Conservation (phyloP, 2,329 filamentous ascomycete genomes). For the Zymoseptoria passerinii region DNA sequence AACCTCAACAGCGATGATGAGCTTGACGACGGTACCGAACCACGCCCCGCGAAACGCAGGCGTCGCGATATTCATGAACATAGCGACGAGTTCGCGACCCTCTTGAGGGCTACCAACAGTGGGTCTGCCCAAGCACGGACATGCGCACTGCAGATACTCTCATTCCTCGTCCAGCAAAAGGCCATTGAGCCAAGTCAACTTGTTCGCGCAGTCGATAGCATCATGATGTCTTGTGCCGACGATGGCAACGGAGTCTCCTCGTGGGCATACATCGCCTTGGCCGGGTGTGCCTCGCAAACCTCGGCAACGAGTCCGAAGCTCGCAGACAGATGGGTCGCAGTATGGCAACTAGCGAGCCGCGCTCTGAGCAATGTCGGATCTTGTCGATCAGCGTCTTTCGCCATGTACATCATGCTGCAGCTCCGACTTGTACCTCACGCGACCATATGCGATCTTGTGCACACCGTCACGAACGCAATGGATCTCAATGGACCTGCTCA, state of each 20-base stretch:
- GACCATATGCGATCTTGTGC: conserved; percentile 59
- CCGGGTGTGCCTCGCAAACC: conserved; percentile 47
- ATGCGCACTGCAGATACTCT: conserved; percentile 47
- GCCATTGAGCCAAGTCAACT: conserved; percentile 20
- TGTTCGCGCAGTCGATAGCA: conserved; percentile 5
- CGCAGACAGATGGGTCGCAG: conserved; percentile 54
- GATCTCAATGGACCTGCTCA: conserved; percentile 73
- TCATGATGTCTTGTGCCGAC: conserved; percentile 40
- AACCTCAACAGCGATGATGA: conserved; percentile 9
- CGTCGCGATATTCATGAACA: conserved; percentile 21
- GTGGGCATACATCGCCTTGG: conserved; percentile 78
- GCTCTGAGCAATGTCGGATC: conserved; percentile 61
- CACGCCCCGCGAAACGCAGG: conserved; percentile 30
- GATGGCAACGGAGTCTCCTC: conserved; percentile 60
- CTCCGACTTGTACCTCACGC: conserved; percentile 59
- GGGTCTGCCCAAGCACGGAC: conserved; percentile 33
- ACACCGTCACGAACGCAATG: conserved; percentile 63
- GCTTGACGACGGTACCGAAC: conserved; percentile 7
- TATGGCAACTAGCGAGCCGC: conserved; percentile 67
- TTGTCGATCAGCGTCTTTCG: conserved; percentile 67
- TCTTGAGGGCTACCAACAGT: conserved; percentile 31
- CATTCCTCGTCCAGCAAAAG: conserved; percentile 38
- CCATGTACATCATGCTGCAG: conserved; percentile 61
- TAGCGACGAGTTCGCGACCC: conserved; percentile 31
- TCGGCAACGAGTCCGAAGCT: conserved; percentile 36